Evolutionary conservation across 768 basidiomycete genomes (phyloP).

Genomic region (Lentinula detonsa): DNA sequence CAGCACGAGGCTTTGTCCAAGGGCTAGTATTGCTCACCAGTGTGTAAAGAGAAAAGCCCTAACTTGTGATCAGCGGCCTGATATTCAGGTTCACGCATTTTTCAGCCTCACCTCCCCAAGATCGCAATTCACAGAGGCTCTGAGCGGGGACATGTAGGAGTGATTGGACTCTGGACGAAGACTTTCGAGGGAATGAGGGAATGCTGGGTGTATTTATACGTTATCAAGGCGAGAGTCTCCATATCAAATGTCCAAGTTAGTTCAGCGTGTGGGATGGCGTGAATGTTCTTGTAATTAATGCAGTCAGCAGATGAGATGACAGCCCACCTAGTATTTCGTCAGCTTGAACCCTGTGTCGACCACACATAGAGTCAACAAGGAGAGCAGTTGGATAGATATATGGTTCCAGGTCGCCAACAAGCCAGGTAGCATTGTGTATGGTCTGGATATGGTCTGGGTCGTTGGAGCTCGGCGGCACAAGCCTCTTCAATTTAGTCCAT

Average conservation of each 20-base stretch:
- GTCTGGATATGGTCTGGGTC: no score
- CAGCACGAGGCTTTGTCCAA: background rate
- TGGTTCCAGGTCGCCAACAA: no score
- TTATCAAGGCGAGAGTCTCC: no score
- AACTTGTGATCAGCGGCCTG: background rate
- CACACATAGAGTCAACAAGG: no score
- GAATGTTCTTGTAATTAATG: background rate
- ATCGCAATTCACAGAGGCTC: slow-evolving; percentile 48
- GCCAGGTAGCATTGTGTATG: no score
- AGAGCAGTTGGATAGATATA: no score
- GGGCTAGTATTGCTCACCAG: slow-evolving; percentile 24
- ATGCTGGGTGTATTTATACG: background rate
- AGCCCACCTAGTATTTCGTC: no score
- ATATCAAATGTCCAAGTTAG: background rate
- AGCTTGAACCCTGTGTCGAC: no score
- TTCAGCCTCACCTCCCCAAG: slow-evolving; percentile 43
- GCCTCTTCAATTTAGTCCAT: no score
- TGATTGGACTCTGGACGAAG: background rate
- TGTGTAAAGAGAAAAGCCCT: slow-evolving; percentile 48
- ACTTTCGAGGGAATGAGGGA: no score
- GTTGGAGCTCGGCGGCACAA: no score
- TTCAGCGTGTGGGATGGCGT: background rate
- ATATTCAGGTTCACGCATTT: background rate
- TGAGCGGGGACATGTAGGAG: slow-evolving; percentile 15
- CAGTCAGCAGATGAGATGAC: no score